Percentiles rank a stretch among this genome's conserved stretches.
Evolutionary conservation across 164 flowering plant species (phyloP).

Genomic region (Sextonia rubra): DNA sequence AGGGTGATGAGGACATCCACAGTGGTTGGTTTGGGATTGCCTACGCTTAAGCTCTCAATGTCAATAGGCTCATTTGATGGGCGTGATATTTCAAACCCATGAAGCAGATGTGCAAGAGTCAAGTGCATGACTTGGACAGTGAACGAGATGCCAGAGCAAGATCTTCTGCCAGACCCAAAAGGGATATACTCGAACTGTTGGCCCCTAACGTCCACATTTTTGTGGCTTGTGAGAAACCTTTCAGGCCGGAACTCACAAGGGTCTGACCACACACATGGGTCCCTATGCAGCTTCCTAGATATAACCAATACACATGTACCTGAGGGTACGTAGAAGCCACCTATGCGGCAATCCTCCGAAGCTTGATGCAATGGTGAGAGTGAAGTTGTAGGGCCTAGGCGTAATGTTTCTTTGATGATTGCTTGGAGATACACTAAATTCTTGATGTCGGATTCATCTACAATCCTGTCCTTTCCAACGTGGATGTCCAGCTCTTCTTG

Average conservation of each 20-base stretch:
- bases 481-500: constrained; percentile 30
- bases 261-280: constrained; percentile 23
- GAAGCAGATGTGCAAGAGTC: constrained; percentile 35
- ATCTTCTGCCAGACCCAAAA: constrained; percentile 43
- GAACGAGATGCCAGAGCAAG: constrained; percentile 38
- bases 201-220: constrained; percentile 20
- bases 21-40: constrained; percentile 31
- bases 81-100: constrained; percentile 25
- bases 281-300: constrained; percentile 27
- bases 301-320: constrained; percentile 26
- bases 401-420: constrained; percentile 32
- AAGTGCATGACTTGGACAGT: constrained; percentile 30
- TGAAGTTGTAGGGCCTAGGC: constrained; percentile 29
- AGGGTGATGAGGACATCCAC: constrained; percentile 34
- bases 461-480: constrained; percentile 26
- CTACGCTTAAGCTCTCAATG: constrained; percentile 23
- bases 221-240: constrained; percentile 22
- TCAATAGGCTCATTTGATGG: constrained; percentile 21
- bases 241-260: constrained; percentile 24
- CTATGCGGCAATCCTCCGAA: constrained; percentile 25
- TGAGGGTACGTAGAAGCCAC: constrained; percentile 21
- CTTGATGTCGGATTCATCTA: constrained; percentile 27
- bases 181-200: constrained; percentile 36
- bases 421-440: constrained; percentile 40
- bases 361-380: constrained; percentile 18